Evolutionary conservation across 2,329 filamentous ascomycete species (phyloP).

Genomic region (Ophiostoma sp.): DNA sequence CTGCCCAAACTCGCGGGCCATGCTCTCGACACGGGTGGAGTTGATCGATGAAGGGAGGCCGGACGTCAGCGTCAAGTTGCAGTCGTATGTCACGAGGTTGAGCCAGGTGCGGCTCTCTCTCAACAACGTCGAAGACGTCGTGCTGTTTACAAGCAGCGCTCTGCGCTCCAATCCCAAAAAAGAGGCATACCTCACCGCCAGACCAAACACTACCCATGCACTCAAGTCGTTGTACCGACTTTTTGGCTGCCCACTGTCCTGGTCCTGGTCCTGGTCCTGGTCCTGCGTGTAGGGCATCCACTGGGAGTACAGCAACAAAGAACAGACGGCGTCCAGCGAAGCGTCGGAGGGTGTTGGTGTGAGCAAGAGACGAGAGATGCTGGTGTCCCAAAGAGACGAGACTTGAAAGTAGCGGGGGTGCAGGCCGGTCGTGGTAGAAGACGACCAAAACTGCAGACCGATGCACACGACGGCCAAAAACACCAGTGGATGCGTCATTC

Average conservation of each 20-base stretch:
- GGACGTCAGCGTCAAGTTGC: conserved; percentile 16
- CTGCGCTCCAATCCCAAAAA: conserved; percentile 2
- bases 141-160: neutral
- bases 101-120: conserved; percentile 7
- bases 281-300: conserved; percentile 17
- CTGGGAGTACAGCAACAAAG: conserved; percentile 13
- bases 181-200: conserved; percentile 10
- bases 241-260: neutral
- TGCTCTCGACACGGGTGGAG: neutral
- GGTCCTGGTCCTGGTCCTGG: neutral
- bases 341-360: neutral
- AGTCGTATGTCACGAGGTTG: conserved; percentile 21
- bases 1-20: neutral
- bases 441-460: conserved; percentile 3
- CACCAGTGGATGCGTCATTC: neutral
- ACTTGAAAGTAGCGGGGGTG: conserved; percentile 2
- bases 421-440: neutral
- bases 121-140: neutral
- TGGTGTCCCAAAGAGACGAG: neutral
- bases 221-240: conserved; percentile 22
- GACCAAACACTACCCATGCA: conserved; percentile 16
- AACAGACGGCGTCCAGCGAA: neutral
- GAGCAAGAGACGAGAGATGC: neutral
- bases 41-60: conserved; percentile 14
- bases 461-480: conserved; percentile 16